Conservation (phyloP, 169 alveolate genomes). For the Amoebophrya sp. region DNA sequence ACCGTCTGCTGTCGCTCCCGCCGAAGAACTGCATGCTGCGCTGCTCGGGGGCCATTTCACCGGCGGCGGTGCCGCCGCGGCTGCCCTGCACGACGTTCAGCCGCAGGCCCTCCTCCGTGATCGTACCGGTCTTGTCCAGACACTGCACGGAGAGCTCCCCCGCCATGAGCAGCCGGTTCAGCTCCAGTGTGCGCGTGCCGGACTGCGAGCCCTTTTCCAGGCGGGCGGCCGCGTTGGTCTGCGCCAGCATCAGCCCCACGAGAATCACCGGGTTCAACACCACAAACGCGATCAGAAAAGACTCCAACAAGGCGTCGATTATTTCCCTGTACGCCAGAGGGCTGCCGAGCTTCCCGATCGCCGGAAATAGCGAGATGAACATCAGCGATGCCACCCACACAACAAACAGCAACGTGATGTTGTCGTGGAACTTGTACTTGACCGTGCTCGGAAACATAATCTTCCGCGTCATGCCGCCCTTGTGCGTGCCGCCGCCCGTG, state of each 20-base stretch:
- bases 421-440: neutral
- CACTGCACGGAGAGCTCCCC: neutral
- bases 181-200: neutral
- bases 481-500: neutral
- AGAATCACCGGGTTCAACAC: neutral
- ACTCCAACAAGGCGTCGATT: neutral
- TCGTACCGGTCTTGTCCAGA: neutral
- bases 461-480: neutral
- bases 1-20: neutral
- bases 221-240: neutral
- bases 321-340: neutral
- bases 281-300: neutral
- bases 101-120: neutral
- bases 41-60: neutral
- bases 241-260: neutral
- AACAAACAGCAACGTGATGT: neutral
- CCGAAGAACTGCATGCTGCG: neutral
- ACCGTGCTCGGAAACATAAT: neutral
- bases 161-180: neutral
- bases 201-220: neutral
- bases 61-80: no score
- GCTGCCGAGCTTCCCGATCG: neutral
- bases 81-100: neutral
- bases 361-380: neutral
- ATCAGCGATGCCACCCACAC: neutral